These are phyloP conservation scores for Penicillium lividum DNA, from an alignment of 495 filamentous ascomycete species.

Conservation along the genomic window DNA sequence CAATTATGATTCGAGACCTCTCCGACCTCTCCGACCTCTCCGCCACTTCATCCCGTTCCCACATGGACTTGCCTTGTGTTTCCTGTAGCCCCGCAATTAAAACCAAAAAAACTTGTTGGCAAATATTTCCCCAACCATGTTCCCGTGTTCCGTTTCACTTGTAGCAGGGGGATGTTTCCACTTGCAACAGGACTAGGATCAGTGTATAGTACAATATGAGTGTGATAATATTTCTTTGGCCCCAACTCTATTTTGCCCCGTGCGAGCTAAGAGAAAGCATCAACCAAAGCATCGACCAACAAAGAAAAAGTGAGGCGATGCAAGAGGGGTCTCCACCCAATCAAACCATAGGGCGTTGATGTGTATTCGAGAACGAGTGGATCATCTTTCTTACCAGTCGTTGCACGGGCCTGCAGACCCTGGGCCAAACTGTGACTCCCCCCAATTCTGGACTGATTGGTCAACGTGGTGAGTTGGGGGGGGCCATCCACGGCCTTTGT, in stretches of 20 bases:
- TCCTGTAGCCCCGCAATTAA: constrained; percentile 1
- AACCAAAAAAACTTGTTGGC: constrained; percentile 1
- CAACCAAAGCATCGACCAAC: constrained; percentile 3
- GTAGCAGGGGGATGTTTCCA: background rate
- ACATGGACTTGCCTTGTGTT: constrained; percentile 4
- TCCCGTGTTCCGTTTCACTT: constrained; percentile 11
- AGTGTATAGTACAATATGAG: background rate
- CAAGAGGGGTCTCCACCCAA: constrained; percentile 15
- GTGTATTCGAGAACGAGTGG: constrained; percentile 26
- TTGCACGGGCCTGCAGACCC: constrained; percentile 20
- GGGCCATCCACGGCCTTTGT: background rate
- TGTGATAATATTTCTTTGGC: background rate
- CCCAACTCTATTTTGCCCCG: constrained; percentile 7
- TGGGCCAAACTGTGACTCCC: constrained; percentile 10
- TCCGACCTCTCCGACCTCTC: constrained; percentile 3
- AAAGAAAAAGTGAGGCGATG: constrained; percentile 23
- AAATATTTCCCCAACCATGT: constrained; percentile 13
- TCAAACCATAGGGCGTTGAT: constrained; percentile 10
- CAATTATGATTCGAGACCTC: constrained; percentile 6
- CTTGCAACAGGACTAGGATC: background rate
- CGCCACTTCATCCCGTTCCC: constrained; percentile 7
- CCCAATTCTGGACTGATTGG: constrained; percentile 2
- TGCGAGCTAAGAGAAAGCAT: background rate
- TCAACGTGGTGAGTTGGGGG: background rate
- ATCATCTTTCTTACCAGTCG: constrained; percentile 7